Evolutionary conservation across 306 rosid genomes (phyloP).

Genomic region (Vigna radiata): DNA sequence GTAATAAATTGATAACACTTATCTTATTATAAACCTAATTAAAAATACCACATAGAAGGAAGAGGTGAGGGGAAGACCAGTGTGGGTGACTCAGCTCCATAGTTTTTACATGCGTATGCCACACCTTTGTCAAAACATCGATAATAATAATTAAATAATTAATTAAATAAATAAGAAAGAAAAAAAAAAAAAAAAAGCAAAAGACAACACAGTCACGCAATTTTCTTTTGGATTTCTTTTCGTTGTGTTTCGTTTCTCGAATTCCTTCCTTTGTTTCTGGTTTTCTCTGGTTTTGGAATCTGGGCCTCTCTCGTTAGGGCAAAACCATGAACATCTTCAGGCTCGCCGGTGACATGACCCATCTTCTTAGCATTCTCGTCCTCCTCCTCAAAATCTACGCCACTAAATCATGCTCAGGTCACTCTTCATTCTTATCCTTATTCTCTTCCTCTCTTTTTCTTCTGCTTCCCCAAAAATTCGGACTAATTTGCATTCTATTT

Average conservation of each 20-base stretch:
- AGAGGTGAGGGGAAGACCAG: too few species aligned
- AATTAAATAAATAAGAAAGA: background rate
- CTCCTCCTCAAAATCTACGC: constrained; percentile 97
- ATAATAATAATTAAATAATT: background rate
- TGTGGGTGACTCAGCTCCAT: too few species aligned
- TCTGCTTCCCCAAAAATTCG: background rate
- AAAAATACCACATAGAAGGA: too few species aligned
- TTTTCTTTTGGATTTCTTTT: constrained; percentile 8
- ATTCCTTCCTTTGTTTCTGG: too few species aligned
- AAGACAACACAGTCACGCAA: background rate
- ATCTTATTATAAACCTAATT: too few species aligned
- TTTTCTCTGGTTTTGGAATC: background rate
- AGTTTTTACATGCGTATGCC: too few species aligned
- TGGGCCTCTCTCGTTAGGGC: constrained; percentile 44
- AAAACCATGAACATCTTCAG: constrained; percentile 83
- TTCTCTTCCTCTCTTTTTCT: background rate
- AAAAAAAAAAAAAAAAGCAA: background rate
- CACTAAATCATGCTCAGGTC: constrained; percentile 96
- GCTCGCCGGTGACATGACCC: constrained; percentile 95
- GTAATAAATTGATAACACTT: too few species aligned
- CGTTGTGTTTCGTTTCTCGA: background rate
- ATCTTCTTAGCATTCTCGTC: constrained; percentile 83
- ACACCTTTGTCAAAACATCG: background rate
- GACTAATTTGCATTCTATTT: background rate
- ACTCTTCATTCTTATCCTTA: background rate